These are phyloP conservation scores for Mycothermus thermophilus DNA, from an alignment of 495 filamentous ascomycete genomes.

Conservation along the genomic window DNA sequence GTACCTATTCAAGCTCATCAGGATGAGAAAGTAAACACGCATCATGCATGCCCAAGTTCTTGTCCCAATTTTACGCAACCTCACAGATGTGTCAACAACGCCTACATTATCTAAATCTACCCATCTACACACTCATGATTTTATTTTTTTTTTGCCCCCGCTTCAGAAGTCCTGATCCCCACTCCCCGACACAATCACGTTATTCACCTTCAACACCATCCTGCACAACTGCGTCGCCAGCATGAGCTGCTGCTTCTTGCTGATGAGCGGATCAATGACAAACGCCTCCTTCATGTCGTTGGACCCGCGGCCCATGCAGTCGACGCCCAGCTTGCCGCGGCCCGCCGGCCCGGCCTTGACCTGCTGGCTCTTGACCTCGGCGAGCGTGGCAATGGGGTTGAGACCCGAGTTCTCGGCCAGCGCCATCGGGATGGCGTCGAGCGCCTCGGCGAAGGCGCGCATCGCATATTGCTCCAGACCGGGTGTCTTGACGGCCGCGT, in stretches of 20 bases:
- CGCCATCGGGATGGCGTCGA: constrained; percentile 91
- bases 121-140: background rate
- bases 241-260: constrained; percentile 91
- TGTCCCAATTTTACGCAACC: constrained; percentile 7
- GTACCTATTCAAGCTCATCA: too few relatives aligned
- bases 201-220: constrained; percentile 97
- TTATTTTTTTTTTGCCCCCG: constrained; percentile 2
- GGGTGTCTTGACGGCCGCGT: constrained; percentile 86
- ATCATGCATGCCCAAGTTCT: too few relatives aligned
- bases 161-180: constrained; percentile 85
- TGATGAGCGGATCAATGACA: constrained; percentile 94
- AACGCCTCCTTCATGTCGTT: constrained; percentile 97
- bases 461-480: constrained; percentile 97
- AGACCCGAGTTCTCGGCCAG: constrained; percentile 94
- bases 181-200: constrained; percentile 88
- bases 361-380: constrained; percentile 88
- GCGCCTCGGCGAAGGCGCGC: constrained; percentile 90
- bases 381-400: constrained; percentile 88
- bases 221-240: constrained; percentile 94
- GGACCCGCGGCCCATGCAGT: constrained; percentile 90
- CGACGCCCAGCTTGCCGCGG: constrained; percentile 64
- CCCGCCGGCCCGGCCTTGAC: constrained; percentile 70
- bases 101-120: constrained; percentile 1
- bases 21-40: too few relatives aligned
- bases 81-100: constrained; percentile 5